Conservation (phyloP, 1,139 yeast species). For the Yamadazyma pseudoaaseri region DNA sequence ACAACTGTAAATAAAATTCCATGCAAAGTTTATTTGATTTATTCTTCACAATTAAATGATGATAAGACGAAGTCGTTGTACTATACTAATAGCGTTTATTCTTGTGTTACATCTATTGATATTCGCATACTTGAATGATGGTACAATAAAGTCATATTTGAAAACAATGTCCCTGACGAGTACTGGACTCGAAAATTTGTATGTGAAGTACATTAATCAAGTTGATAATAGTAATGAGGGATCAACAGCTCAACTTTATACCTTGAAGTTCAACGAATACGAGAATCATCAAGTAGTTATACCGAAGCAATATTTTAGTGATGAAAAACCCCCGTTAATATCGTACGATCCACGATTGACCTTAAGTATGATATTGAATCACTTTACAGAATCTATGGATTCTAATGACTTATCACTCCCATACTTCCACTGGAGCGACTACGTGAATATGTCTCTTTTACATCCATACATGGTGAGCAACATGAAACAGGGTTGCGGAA, state of each 20-base stretch:
- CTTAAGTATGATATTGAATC: slow-evolving; percentile 22
- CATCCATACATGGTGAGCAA: slow-evolving; percentile 18
- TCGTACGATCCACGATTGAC: slow-evolving; percentile 36
- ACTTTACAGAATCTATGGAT: slow-evolving; percentile 13
- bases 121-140: slow-evolving; percentile 11
- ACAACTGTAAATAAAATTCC: too few species aligned
- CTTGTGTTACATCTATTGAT: slow-evolving; percentile 19
- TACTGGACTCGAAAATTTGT: too few species aligned
- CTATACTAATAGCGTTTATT: slow-evolving; percentile 15
- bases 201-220: too few species aligned
- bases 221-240: too few species aligned
- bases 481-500: slow-evolving; percentile 20
- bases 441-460: slow-evolving; percentile 26
- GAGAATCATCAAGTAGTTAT: slow-evolving; percentile 3
- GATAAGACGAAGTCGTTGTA: slow-evolving; percentile 21
- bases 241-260: too few species aligned
- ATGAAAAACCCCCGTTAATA: slow-evolving; percentile 14
- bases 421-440: slow-evolving; percentile 40
- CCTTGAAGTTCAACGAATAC: too few species aligned
- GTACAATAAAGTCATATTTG: slow-evolving; percentile 6
- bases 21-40: too few species aligned
- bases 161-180: too few species aligned
- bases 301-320: slow-evolving; percentile 9
- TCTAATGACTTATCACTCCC: slow-evolving; percentile 14
- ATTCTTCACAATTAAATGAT: too few species aligned